A percentile compares a stretch with the other conserved stretches of the same genome.
These are phyloP conservation scores for Pseudognaphalium luteoalbum DNA, from an alignment of 129 eudicot genomes.

Conservation along the genomic window DNA sequence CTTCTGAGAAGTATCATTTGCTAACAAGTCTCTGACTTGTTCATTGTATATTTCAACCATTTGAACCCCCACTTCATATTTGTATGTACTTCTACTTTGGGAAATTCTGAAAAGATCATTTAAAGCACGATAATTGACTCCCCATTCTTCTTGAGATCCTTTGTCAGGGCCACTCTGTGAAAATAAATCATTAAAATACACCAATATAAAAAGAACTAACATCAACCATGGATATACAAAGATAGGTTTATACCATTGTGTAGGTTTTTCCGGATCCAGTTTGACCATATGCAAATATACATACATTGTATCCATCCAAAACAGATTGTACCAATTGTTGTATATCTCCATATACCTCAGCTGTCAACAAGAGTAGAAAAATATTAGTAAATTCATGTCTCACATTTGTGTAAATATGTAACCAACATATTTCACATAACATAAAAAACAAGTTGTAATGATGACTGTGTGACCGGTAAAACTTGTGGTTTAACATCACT, in stretches of 20 bases:
- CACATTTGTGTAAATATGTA: not conserved
- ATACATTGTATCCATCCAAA: slow-evolving; percentile 85
- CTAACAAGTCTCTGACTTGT: slow-evolving; percentile 81
- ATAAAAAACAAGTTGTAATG: not conserved
- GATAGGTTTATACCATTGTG: slow-evolving; percentile 63
- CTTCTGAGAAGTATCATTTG: slow-evolving; percentile 57
- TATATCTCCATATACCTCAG: slow-evolving; percentile 67
- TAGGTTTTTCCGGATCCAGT: slow-evolving; percentile 93
- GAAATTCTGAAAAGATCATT: slow-evolving; percentile 72
- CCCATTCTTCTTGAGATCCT: slow-evolving; percentile 75
- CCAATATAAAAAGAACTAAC: slow-evolving; percentile 18
- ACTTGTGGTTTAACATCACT: not conserved
- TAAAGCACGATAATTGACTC: slow-evolving; percentile 83
- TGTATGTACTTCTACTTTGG: slow-evolving; percentile 55
- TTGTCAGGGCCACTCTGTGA: slow-evolving; percentile 77
- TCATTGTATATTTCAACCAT: slow-evolving; percentile 92
- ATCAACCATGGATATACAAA: slow-evolving; percentile 1
- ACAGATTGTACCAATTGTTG: slow-evolving; percentile 70
- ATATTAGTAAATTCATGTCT: not conserved
- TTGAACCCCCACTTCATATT: slow-evolving; percentile 74
- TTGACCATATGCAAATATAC: slow-evolving; percentile 95
- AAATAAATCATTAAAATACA: slow-evolving; percentile 15
- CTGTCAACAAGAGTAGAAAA: slow-evolving; percentile 42
- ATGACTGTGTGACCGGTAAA: not conserved
- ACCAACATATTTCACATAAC: not conserved